Percentiles rank a stretch among this genome's conserved stretches.
These are phyloP conservation scores for Phialocephala sp. DNA, from an alignment of 2,329 filamentous ascomycete genomes.

Conservation along the genomic window DNA sequence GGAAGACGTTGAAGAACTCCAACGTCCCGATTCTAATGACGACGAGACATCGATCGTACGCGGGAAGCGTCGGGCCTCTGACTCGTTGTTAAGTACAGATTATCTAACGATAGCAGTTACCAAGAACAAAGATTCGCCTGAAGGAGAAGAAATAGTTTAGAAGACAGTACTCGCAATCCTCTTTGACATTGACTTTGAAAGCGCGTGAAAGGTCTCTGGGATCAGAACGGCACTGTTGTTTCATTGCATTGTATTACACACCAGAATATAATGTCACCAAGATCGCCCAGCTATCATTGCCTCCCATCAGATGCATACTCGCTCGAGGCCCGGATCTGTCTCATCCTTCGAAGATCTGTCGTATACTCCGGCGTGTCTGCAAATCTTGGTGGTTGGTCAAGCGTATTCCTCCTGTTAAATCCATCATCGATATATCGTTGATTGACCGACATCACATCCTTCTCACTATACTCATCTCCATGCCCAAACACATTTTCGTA, in stretches of 20 bases:
- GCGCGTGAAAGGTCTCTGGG: too few species aligned
- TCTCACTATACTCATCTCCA: conserved; percentile 10
- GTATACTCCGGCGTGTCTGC: conserved; percentile 19
- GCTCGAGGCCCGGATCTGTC: conserved; percentile 5
- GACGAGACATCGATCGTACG: conserved; percentile 37
- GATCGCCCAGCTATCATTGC: background rate
- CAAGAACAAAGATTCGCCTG: too few species aligned
- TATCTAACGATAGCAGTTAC: too few species aligned
- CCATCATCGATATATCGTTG: conserved; percentile 12
- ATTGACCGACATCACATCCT: conserved; percentile 3
- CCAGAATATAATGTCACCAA: background rate
- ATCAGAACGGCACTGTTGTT: background rate
- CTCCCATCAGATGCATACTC: conserved; percentile 5
- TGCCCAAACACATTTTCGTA: background rate
- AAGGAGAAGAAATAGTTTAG: too few species aligned
- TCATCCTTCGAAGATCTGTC: conserved; percentile 20
- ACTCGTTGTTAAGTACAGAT: too few species aligned
- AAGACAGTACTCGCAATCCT: too few species aligned
- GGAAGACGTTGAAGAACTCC: too few species aligned
- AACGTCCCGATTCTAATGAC: too few species aligned
- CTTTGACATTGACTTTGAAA: too few species aligned
- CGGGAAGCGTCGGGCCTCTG: too few species aligned
- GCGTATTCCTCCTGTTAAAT: background rate
- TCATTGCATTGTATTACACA: background rate
- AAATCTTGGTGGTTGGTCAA: conserved; percentile 12